Conservation (phyloP, 2,329 filamentous ascomycete species). For the Colletotrichum melonis region DNA sequence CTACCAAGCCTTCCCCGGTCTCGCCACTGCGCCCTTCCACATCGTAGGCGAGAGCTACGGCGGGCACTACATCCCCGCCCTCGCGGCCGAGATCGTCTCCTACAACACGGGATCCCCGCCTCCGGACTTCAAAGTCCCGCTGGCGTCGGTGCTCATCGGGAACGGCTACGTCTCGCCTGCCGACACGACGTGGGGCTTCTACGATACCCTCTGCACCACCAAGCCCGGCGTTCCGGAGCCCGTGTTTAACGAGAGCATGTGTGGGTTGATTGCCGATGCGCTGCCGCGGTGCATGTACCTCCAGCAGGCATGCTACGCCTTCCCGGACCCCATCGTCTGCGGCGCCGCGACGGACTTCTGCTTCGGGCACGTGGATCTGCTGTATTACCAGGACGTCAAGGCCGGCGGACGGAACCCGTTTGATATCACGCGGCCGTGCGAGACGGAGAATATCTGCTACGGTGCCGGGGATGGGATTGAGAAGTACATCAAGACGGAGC, state of each 20-base stretch:
- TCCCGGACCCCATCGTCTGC: slow-evolving; percentile 54
- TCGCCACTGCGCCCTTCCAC: slow-evolving; percentile 51
- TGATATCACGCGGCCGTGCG: slow-evolving; percentile 53
- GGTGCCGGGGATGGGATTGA: slow-evolving; percentile 39
- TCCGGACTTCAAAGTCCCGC: slow-evolving; percentile 50
- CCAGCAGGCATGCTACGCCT: slow-evolving; percentile 48
- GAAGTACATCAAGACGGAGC: slow-evolving; percentile 39
- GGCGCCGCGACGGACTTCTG: slow-evolving; percentile 49
- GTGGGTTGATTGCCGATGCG: slow-evolving; percentile 46
- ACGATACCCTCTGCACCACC: slow-evolving; percentile 37
- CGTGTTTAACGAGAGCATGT: slow-evolving; percentile 36
- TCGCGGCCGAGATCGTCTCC: slow-evolving; percentile 54
- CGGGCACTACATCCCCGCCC: slow-evolving; percentile 59
- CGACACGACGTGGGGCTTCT: slow-evolving; percentile 37
- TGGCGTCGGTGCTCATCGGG: slow-evolving; percentile 57
- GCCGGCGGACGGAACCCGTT: slow-evolving; percentile 54
- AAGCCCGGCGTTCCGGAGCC: slow-evolving; percentile 36
- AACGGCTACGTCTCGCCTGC: slow-evolving; percentile 52
- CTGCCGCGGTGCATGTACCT: slow-evolving; percentile 58
- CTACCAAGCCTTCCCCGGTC: slow-evolving; percentile 55
- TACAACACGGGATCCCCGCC: slow-evolving; percentile 55
- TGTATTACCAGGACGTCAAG: slow-evolving; percentile 53
- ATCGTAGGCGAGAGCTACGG: slow-evolving; percentile 62
- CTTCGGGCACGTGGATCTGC: slow-evolving; percentile 48
- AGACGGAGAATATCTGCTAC: slow-evolving; percentile 53